Evolutionary conservation across 2,329 filamentous ascomycete genomes (phyloP).

Genomic region (Paracamarosporium sp.): DNA sequence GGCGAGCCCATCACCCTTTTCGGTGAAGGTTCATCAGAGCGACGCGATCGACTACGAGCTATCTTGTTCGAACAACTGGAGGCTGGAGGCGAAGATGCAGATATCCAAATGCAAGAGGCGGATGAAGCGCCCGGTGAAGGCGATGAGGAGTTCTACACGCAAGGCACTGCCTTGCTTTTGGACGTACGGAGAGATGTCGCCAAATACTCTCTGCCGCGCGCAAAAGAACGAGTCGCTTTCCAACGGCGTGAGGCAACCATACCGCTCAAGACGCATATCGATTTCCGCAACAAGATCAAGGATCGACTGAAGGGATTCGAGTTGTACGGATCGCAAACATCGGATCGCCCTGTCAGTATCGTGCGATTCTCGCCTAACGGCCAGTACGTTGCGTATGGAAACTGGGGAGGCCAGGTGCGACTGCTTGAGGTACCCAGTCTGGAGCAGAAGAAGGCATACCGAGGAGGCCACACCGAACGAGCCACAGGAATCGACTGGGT

Average conservation of each 20-base stretch:
- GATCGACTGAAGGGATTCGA: slow-evolving; percentile 83
- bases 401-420: slow-evolving; percentile 90
- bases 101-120: slow-evolving; percentile 58
- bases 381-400: slow-evolving; percentile 83
- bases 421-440: slow-evolving; percentile 84
- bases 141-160: slow-evolving; percentile 89
- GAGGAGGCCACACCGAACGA: slow-evolving; percentile 83
- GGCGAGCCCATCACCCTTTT: slow-evolving; percentile 96
- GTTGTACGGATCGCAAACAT: slow-evolving; percentile 90
- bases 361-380: slow-evolving; percentile 88
- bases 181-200: slow-evolving; percentile 81
- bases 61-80: slow-evolving; percentile 78
- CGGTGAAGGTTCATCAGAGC: slow-evolving; percentile 84
- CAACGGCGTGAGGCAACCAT: slow-evolving; percentile 85
- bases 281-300: slow-evolving; percentile 88
- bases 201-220: slow-evolving; percentile 80
- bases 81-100: slow-evolving; percentile 60
- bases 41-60: slow-evolving; percentile 84
- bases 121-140: slow-evolving; percentile 64
- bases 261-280: slow-evolving; percentile 86
- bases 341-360: slow-evolving; percentile 89
- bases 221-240: slow-evolving; percentile 76
- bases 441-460: slow-evolving; percentile 74
- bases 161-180: slow-evolving; percentile 76
- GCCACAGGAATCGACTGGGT: slow-evolving; percentile 92